Evolutionary conservation across 441 rosid species (phyloP).

Genomic region (Gossypium schwendimanii): DNA sequence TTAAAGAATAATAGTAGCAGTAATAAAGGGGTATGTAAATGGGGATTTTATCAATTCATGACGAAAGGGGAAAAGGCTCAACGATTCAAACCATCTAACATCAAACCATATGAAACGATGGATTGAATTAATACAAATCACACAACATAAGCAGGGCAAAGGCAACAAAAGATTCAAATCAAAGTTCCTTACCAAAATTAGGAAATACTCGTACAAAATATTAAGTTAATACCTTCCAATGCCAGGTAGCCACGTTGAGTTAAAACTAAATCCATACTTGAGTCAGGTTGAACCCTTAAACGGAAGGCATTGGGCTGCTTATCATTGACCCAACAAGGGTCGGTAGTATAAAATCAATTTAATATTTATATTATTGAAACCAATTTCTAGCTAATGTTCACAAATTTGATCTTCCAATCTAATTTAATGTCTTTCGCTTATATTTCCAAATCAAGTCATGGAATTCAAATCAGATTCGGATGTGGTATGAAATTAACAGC

Average conservation of each 20-base stretch:
- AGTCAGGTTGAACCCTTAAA: too few species aligned
- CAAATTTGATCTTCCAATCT: neutral
- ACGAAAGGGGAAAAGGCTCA: neutral
- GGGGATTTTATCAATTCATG: neutral
- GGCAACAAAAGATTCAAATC: neutral
- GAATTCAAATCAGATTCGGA: neutral
- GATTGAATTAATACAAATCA: neutral
- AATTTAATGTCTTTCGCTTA: neutral
- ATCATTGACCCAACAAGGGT: too few species aligned
- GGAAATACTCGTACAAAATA: neutral
- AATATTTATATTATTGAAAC: neutral
- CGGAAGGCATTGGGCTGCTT: too few species aligned
- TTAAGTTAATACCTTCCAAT: too few species aligned
- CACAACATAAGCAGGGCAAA: neutral
- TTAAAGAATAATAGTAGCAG: neutral
- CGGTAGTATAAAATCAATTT: neutral
- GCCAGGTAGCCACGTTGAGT: too few species aligned
- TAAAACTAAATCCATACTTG: too few species aligned
- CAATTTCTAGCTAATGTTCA: neutral
- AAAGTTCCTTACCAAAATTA: neutral
- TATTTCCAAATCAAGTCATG: neutral
- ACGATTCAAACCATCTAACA: neutral
- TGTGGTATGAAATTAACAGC: neutral
- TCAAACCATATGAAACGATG: neutral
- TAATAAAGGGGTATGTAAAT: neutral